phyloP scores from a whole-genome alignment of 2,329 filamentous ascomycete species.

The Pestalotiopsis sp. region DNA sequence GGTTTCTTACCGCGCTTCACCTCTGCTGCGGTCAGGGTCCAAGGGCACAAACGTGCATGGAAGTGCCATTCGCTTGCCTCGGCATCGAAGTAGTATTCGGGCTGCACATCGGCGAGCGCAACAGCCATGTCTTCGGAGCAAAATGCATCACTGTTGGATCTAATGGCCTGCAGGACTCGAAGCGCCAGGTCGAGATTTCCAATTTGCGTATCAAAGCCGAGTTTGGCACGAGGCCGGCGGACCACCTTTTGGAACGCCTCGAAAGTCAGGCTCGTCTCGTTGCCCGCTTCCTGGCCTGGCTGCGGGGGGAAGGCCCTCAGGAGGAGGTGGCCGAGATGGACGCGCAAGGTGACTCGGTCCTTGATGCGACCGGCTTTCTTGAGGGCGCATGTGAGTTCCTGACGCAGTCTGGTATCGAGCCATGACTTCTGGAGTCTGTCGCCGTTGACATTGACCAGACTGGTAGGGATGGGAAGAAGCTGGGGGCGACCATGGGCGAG shows the following conservation, averaged over 20 bases:
- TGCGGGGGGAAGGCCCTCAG: constrained; percentile 1
- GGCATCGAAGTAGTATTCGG: constrained; percentile 14
- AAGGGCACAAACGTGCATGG: neutral
- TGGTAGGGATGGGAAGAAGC: neutral
- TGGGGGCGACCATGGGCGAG: neutral
- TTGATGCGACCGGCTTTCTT: constrained; percentile 10
- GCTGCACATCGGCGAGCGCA: constrained; percentile 2
- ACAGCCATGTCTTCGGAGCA: constrained; percentile 1
- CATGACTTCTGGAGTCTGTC: neutral
- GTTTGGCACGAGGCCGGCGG: constrained; percentile 4
- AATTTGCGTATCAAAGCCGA: neutral
- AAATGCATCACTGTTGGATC: constrained; percentile 2
- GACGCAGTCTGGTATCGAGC: neutral
- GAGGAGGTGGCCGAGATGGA: constrained; percentile 14
- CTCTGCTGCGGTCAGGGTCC: neutral
- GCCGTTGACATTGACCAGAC: neutral
- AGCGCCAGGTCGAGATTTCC: constrained; percentile 1
- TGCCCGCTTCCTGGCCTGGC: neutral
- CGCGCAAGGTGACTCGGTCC: constrained; percentile 2
- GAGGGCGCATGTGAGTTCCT: constrained; percentile 1
- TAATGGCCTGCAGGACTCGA: constrained; percentile 9
- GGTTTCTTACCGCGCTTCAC: neutral
- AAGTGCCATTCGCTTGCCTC: constrained; percentile 7
- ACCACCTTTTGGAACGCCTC: constrained; percentile 10
- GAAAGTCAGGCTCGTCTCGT: neutral